Percentiles rank a stretch among this genome's conserved stretches.
Conservation (phyloP, 2,329 filamentous ascomycete genomes). For the Sporothrix pseudoabietina region DNA sequence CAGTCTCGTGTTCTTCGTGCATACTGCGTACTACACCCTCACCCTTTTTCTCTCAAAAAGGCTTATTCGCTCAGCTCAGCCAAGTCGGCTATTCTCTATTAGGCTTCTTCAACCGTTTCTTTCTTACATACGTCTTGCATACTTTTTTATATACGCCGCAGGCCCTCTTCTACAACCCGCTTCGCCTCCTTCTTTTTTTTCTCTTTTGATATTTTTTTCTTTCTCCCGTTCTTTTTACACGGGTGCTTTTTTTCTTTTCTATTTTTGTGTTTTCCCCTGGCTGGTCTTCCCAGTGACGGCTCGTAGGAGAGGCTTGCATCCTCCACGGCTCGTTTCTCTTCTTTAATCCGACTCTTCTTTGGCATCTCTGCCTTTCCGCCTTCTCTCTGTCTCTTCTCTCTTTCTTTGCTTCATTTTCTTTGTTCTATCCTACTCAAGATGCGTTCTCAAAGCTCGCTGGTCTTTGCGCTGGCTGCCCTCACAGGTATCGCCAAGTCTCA, state of each 20-base stretch:
- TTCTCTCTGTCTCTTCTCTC: background rate
- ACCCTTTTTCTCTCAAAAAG: background rate
- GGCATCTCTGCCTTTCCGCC: background rate
- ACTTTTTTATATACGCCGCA: slow-evolving; percentile 14
- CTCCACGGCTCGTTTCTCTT: slow-evolving; percentile 20
- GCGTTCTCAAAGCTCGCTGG: slow-evolving; percentile 23
- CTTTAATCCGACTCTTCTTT: background rate
- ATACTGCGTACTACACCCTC: slow-evolving; percentile 4
- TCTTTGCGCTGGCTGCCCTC: slow-evolving; percentile 25
- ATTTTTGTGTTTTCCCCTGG: background rate
- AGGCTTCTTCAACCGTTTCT: slow-evolving; percentile 10
- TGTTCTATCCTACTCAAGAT: slow-evolving; percentile 25
- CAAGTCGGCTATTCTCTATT: background rate
- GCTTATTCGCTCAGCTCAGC: background rate
- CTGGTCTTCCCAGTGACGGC: slow-evolving; percentile 18
- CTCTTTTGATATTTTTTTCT: background rate
- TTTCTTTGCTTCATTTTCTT: slow-evolving; percentile 10
- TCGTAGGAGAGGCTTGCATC: slow-evolving; percentile 11
- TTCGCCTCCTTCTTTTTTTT: slow-evolving; percentile 3
- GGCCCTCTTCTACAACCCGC: background rate
- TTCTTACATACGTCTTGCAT: slow-evolving; percentile 6
- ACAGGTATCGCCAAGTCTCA: slow-evolving; percentile 25
- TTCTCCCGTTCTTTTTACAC: background rate
- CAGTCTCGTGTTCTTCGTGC: slow-evolving; percentile 9
- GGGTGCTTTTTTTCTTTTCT: background rate